These are phyloP conservation scores for Leccinum brunneo-olivaceum DNA, from an alignment of 1,284 basidiomycete genomes.

Conservation along the genomic window DNA sequence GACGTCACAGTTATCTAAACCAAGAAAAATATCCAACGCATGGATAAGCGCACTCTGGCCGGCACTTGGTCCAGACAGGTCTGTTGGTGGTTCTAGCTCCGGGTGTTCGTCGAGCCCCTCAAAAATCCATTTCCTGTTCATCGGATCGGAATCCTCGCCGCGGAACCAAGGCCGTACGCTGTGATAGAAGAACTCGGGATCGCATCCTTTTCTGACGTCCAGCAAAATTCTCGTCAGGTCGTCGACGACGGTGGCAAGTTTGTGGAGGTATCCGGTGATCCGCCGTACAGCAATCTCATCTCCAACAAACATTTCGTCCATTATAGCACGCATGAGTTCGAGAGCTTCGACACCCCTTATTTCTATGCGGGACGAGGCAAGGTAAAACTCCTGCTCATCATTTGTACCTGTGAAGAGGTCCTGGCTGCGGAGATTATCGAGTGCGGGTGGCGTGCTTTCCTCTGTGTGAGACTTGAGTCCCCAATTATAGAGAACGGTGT, in stretches of 20 bases:
- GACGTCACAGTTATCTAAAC: conserved; percentile 55
- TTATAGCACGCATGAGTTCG: conserved; percentile 77
- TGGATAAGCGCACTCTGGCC: conserved; percentile 89
- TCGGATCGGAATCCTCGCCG: conserved; percentile 69
- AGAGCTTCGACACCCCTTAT: conserved; percentile 84
- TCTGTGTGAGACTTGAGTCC: conserved; percentile 32
- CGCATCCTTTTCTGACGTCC: conserved; percentile 66
- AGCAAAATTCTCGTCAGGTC: conserved; percentile 57
- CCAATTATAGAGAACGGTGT: conserved; percentile 94
- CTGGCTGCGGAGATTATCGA: conserved; percentile 55
- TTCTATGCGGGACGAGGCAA: conserved; percentile 87
- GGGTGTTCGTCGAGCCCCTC: conserved; percentile 62
- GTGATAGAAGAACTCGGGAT: conserved; percentile 79
- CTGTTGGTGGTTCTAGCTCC: conserved; percentile 44
- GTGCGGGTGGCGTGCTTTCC: conserved; percentile 23
- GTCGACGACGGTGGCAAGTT: conserved; percentile 63
- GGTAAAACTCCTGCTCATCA: conserved; percentile 90
- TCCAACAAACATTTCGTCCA: conserved; percentile 90
- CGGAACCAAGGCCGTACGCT: conserved; percentile 89
- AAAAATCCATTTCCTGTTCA: conserved; percentile 69
- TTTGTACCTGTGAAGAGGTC: conserved; percentile 75
- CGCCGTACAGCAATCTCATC: conserved; percentile 73
- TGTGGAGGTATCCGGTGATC: conserved; percentile 67
- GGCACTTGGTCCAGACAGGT: conserved; percentile 84
- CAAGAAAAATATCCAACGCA: conserved; percentile 85